phyloP scores from a whole-genome alignment of 306 rosid species.

The Vicia villosa region DNA sequence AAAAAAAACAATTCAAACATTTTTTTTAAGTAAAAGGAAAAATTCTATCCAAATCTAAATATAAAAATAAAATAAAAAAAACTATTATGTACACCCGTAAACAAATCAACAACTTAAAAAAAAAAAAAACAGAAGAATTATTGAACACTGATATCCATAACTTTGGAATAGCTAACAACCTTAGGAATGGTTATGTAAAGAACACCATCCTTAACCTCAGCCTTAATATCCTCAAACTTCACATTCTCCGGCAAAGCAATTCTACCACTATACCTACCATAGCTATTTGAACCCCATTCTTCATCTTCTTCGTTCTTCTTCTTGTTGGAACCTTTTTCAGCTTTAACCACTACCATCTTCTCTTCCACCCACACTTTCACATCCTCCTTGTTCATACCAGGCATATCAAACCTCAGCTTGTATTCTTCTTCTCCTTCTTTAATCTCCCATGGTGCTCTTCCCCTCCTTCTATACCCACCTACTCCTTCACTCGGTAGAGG shows the following conservation, averaged over 20 bases:
- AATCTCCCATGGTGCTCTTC: constrained; percentile 90
- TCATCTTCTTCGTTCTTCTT: constrained; percentile 44
- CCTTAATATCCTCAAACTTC: constrained; percentile 68
- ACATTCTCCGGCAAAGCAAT: constrained; percentile 80
- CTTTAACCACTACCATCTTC: constrained; percentile 77
- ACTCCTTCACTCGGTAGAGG: constrained; percentile 43
- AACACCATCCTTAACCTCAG: constrained; percentile 86
- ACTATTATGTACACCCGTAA: too few species aligned
- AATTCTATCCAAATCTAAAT: too few species aligned
- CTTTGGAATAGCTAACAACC: constrained; percentile 36
- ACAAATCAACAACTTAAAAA: background rate
- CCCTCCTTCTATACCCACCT: constrained; percentile 50
- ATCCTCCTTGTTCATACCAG: constrained; percentile 81
- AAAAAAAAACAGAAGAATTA: constrained; percentile 19
- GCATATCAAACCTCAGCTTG: constrained; percentile 93
- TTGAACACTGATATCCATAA: constrained; percentile 59
- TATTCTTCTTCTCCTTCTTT: constrained; percentile 68
- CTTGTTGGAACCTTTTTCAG: constrained; percentile 52
- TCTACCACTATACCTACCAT: constrained; percentile 68
- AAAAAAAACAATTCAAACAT: too few species aligned
- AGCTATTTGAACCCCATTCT: constrained; percentile 76
- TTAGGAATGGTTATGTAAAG: constrained; percentile 72
- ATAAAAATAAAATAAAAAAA: background rate
- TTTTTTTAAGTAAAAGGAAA: too few species aligned
- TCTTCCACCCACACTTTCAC: constrained; percentile 90